These are phyloP conservation scores for Wallacemonas sp. DNA, from an alignment of 208 protist species.

Conservation along the genomic window DNA sequence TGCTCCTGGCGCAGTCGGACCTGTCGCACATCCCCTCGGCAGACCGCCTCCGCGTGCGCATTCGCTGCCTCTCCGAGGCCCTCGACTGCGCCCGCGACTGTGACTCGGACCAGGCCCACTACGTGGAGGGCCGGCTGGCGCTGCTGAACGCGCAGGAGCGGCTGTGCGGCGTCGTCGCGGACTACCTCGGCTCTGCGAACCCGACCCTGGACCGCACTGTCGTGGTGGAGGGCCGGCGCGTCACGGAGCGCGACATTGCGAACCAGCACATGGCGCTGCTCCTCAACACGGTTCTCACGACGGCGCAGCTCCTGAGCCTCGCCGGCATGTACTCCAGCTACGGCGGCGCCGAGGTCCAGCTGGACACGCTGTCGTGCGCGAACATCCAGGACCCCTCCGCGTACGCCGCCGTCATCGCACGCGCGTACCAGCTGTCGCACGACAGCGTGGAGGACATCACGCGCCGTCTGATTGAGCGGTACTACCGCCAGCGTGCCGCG, in stretches of 20 bases:
- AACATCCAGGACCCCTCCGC: slow-evolving; percentile 62
- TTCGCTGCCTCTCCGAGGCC: slow-evolving; percentile 72
- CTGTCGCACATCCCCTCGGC: slow-evolving; percentile 52
- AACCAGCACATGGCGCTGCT: slow-evolving; percentile 69
- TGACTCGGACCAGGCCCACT: slow-evolving; percentile 62
- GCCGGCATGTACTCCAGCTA: slow-evolving; percentile 79
- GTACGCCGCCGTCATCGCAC: slow-evolving; percentile 62
- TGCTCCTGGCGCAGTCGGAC: slow-evolving; percentile 65
- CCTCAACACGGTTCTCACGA: slow-evolving; percentile 52
- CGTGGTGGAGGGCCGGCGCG: slow-evolving; percentile 37
- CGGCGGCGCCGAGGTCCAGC: slow-evolving; percentile 85
- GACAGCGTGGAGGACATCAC: slow-evolving; percentile 56
- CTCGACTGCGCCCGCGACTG: slow-evolving; percentile 71
- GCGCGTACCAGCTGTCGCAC: slow-evolving; percentile 50
- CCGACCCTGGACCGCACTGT: slow-evolving; percentile 41
- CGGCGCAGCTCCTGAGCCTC: slow-evolving; percentile 57
- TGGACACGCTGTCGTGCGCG: slow-evolving; percentile 64
- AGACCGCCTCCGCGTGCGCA: slow-evolving; percentile 74
- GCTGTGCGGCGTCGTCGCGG: slow-evolving; percentile 54
- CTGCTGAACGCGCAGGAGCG: slow-evolving; percentile 77
- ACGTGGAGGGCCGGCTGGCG: slow-evolving; percentile 67
- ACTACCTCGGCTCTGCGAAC: slow-evolving; percentile 66
- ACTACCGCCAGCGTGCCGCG: slow-evolving; percentile 37
- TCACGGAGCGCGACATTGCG: slow-evolving; percentile 73
- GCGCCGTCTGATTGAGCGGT: slow-evolving; percentile 59